These are phyloP conservation scores for Populus ilicifolia DNA, from an alignment of 345 rosid species.

Conservation along the genomic window DNA sequence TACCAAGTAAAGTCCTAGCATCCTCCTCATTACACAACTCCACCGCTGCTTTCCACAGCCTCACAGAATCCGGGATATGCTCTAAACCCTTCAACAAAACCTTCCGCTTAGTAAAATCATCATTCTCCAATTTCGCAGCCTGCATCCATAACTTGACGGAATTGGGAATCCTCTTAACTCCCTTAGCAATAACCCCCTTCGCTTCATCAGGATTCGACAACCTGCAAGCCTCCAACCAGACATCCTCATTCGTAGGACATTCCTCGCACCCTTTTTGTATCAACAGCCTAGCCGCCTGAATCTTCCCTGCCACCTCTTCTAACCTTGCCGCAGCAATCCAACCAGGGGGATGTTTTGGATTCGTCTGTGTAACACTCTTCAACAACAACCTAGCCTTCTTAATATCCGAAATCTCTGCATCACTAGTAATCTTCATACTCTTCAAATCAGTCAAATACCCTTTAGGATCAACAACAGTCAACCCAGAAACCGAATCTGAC, in stretches of 20 bases:
- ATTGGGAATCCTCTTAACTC: constrained; percentile 76
- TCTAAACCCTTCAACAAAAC: constrained; percentile 83
- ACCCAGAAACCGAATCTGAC: constrained; percentile 78
- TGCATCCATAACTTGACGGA: constrained; percentile 88
- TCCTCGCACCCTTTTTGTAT: constrained; percentile 88
- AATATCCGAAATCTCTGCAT: constrained; percentile 88
- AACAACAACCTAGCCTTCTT: constrained; percentile 84
- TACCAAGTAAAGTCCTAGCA: constrained; percentile 69
- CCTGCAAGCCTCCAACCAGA: constrained; percentile 92
- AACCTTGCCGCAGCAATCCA: constrained; percentile 97
- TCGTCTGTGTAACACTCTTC: constrained; percentile 84
- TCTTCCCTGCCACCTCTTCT: constrained; percentile 96
- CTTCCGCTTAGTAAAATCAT: constrained; percentile 64
- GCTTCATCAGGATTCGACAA: constrained; percentile 83
- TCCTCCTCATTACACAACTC: constrained; percentile 74
- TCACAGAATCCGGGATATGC: constrained; percentile 77
- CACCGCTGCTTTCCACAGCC: constrained; percentile 90
- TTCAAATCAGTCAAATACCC: constrained; percentile 86
- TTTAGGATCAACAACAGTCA: constrained; percentile 91
- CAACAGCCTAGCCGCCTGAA: constrained; percentile 69
- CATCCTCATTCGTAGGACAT: constrained; percentile 87
- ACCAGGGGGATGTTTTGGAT: constrained; percentile 86
- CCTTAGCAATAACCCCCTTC: constrained; percentile 81
- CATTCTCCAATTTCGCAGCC: constrained; percentile 83
- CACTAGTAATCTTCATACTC: constrained; percentile 94